Evolutionary conservation across 495 filamentous ascomycete genomes (phyloP), one percentile per base, ranked within the genome.

Genomic region (Schizothecium vesticola): DNA sequence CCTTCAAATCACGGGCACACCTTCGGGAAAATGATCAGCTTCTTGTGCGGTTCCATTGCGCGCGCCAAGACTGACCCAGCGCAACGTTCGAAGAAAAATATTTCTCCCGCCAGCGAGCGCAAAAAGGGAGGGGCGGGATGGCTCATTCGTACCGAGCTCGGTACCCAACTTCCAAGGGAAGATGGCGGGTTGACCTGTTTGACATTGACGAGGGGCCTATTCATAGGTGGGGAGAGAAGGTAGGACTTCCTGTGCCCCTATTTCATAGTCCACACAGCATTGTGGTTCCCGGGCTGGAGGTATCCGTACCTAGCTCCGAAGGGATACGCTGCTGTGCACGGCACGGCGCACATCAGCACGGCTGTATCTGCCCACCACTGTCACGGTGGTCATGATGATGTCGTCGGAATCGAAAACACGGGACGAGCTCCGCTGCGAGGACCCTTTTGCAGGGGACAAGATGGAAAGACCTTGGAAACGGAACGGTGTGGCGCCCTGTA

Each of bases 401-500:
- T 19, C 7, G 43, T 51, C 43, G 43, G 43, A 3, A n/a, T 51
- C 43, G 21, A 59, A 66, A 22, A 36, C 29, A 36, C 31, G 58
- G 23, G 58, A 59, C 26, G 11, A 23, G 58, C 58, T 59, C 21
- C 43, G 43, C 43, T n/a, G 36, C 16, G 43, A 51, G 43, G 43
- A n/a, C 43, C 43, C 43, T 51, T 51, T 51, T 51, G 16, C 16
- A 51, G 43, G 26, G 36, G 36, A 19, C 36, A 43, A 13, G 31
- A 36, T 12, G 33, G n/a, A 29, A 56, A 26, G 25, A 65, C 59
- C 51, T 19, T 31, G 64, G 64, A 65, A 58, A 65, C 57, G 55
- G 57, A 65, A 65, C 63, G 26, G 55, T 6, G 63, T 65, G 63
- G 63, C 63, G 51, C 23, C 57, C 63, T 58, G 65, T 66, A 51